A percentile compares a stretch with the other conserved stretches of the same genome.
Evolutionary conservation across 495 filamentous ascomycete species (phyloP).

Genomic region (Neurospora tetrasperma): DNA sequence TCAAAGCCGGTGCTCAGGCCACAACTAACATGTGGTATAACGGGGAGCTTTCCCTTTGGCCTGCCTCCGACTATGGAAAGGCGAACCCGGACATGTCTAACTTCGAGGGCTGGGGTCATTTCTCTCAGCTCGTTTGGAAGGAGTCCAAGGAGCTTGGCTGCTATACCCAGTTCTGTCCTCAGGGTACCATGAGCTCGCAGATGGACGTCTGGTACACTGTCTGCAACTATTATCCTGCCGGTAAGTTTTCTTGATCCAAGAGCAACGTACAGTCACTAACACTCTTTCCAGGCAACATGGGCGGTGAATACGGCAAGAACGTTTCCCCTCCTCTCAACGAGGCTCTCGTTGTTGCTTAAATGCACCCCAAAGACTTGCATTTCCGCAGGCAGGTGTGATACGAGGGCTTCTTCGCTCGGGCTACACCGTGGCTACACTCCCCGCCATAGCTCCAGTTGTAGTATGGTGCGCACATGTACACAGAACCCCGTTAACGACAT

Average conservation of each 20-base stretch:
- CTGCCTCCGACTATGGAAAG: constrained; percentile 27
- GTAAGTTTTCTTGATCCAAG: constrained; percentile 30
- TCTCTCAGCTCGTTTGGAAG: constrained; percentile 87
- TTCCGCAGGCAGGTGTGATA: background rate
- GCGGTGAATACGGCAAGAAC: constrained; percentile 53
- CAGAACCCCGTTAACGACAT: constrained; percentile 1
- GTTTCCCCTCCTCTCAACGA: constrained; percentile 43
- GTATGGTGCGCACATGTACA: constrained; percentile 22
- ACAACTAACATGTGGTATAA: constrained; percentile 81
- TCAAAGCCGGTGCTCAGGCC: constrained; percentile 46
- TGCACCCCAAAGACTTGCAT: background rate
- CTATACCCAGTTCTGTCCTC: constrained; percentile 42
- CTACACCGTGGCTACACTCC: constrained; percentile 3
- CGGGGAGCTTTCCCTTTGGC: constrained; percentile 47
- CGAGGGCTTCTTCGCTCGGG: background rate
- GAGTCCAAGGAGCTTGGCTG: constrained; percentile 63
- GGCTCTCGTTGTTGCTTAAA: constrained; percentile 16
- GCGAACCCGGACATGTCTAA: constrained; percentile 42
- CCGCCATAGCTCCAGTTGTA: constrained; percentile 22
- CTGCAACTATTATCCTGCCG: constrained; percentile 77
- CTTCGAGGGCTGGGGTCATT: constrained; percentile 73
- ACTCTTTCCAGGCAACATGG: constrained; percentile 50
- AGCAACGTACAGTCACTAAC: constrained; percentile 15
- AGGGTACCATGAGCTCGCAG: constrained; percentile 33
- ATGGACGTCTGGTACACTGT: constrained; percentile 53